Percentiles rank a stretch among this genome's conserved stretches.
phyloP scores from a whole-genome alignment of 148 eudicot species.

The Polygonum aviculare region DNA sequence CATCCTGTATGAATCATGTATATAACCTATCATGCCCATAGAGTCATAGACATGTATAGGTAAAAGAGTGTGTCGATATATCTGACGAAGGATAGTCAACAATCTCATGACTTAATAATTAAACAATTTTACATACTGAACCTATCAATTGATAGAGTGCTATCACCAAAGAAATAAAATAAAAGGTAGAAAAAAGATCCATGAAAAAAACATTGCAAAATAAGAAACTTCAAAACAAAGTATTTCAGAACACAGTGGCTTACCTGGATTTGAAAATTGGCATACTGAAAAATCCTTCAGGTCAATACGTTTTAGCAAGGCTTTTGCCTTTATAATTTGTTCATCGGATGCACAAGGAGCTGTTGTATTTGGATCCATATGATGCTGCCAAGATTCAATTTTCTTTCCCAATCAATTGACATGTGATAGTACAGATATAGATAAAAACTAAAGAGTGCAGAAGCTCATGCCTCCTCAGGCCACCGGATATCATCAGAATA shows the following conservation, averaged over 20 bases:
- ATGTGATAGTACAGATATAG: not conserved
- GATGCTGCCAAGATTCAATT: conserved; percentile 63
- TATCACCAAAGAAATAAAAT: not conserved
- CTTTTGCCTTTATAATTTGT: conserved; percentile 62
- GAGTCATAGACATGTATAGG: not conserved
- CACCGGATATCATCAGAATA: conserved; percentile 90
- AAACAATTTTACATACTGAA: not conserved
- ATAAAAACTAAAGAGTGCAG: not conserved
- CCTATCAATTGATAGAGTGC: not conserved
- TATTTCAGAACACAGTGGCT: not conserved
- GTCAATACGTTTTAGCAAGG: conserved; percentile 64
- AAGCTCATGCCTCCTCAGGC: conserved; percentile 62
- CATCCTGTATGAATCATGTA: not conserved
- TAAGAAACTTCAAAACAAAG: not conserved
- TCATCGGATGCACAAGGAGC: conserved; percentile 64
- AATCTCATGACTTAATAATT: not conserved
- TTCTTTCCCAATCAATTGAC: not conserved
- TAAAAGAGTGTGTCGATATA: too few relatives aligned
- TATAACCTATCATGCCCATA: not conserved
- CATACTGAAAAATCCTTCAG: conserved; percentile 79
- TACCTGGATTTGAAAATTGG: conserved; percentile 97
- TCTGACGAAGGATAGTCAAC: too few relatives aligned
- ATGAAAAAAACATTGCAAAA: not conserved
- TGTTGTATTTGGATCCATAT: conserved; percentile 30
- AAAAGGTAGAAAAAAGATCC: not conserved